These are phyloP conservation scores for Colletotrichum chrysophilum DNA, from an alignment of 2,329 filamentous ascomycete genomes.

Conservation along the genomic window DNA sequence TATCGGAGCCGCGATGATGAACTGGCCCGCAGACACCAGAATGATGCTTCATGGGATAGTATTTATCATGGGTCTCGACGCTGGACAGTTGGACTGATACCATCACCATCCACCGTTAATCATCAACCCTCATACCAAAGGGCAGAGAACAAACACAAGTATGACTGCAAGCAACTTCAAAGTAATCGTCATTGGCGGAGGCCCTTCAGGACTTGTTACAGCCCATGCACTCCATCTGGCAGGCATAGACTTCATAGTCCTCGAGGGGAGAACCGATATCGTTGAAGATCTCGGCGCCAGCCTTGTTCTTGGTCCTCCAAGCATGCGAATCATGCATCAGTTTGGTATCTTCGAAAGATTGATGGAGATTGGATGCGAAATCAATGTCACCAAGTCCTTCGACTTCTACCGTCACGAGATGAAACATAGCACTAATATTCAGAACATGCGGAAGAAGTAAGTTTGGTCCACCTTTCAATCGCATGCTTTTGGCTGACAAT, in stretches of 20 bases:
- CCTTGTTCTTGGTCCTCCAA: slow-evolving; percentile 29
- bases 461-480: neutral
- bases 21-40: fast-evolving
- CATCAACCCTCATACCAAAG: neutral
- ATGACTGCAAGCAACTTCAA: slow-evolving; percentile 32
- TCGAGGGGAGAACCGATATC: slow-evolving; percentile 31
- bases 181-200: slow-evolving; percentile 35
- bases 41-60: fast-evolving
- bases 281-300: slow-evolving; percentile 31
- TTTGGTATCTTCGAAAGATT: slow-evolving; percentile 27
- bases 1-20: neutral
- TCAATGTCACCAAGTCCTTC: neutral
- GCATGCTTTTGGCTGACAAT: neutral
- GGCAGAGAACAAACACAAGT: neutral
- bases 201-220: slow-evolving; percentile 31
- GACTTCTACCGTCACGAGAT: neutral
- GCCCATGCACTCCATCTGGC: slow-evolving; percentile 33
- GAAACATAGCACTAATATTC: neutral
- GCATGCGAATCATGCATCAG: slow-evolving; percentile 33
- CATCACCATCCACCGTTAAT: neutral
- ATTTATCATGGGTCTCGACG: neutral
- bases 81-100: neutral
- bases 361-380: neutral
- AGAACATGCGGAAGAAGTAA: neutral
- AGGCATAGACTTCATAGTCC: slow-evolving; percentile 37